phyloP scores from a whole-genome alignment of 1,139 yeast species.

The Scheffersomyces illinoinensis region DNA sequence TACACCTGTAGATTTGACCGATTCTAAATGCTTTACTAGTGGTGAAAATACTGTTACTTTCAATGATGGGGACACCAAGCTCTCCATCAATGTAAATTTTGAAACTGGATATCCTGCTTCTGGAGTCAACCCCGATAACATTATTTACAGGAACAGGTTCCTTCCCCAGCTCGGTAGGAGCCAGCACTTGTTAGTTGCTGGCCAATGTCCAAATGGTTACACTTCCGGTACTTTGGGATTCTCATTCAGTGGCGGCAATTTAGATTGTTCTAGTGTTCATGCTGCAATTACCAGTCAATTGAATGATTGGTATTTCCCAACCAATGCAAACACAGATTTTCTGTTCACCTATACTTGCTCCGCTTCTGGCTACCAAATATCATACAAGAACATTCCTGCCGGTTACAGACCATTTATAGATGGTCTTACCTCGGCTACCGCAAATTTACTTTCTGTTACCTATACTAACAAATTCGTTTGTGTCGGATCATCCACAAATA shows the following conservation, averaged over 20 bases:
- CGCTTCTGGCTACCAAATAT: constrained; percentile 8
- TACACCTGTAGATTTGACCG: constrained; percentile 16
- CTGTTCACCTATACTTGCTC: constrained; percentile 16
- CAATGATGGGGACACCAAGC: constrained; percentile 21
- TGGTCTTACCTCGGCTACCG: constrained; percentile 9
- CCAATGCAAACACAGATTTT: constrained; percentile 6
- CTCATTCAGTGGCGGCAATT: constrained; percentile 3
- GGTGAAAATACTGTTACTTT: constrained; percentile 27
- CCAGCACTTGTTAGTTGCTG: constrained; percentile 18
- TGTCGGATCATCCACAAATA: constrained; percentile 2
- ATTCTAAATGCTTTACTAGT: constrained; percentile 16
- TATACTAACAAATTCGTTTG: constrained; percentile 15
- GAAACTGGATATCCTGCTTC: constrained; percentile 3
- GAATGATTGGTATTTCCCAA: constrained; percentile 24
- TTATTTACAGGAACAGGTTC: background rate
- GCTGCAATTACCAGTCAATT: constrained; percentile 20
- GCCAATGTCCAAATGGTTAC: constrained; percentile 23
- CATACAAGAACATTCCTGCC: constrained; percentile 25
- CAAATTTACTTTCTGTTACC: background rate
- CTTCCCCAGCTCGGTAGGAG: constrained; percentile 16
- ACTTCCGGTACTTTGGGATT: constrained; percentile 24
- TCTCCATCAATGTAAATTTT: constrained; percentile 16
- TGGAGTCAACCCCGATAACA: constrained; percentile 1
- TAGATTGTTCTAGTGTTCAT: constrained; percentile 24
- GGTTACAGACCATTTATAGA: constrained; percentile 29